Conservation (phyloP, 345 rosid genomes). For the Bretschneidera sinensis region DNA sequence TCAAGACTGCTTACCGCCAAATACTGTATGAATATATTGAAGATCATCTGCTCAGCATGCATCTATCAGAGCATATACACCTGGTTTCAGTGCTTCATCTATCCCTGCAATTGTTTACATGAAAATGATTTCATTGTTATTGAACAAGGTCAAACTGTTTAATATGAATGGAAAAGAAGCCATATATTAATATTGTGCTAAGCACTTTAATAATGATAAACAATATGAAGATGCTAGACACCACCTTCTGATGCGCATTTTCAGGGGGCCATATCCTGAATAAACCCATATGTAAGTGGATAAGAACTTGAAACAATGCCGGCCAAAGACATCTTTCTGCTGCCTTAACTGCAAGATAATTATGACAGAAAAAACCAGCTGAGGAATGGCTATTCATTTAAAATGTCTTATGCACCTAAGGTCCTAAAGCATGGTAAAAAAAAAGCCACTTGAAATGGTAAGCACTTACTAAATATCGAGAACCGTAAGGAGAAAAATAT, state of each 20-base stretch:
- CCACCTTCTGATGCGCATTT: slow-evolving; percentile 81
- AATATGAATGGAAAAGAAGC: too few relatives aligned
- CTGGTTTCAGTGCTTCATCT: slow-evolving; percentile 86
- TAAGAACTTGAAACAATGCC: slow-evolving; percentile 72
- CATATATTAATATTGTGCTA: background rate
- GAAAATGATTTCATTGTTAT: slow-evolving; percentile 6
- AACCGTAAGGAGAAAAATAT: too few relatives aligned
- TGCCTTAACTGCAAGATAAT: slow-evolving; percentile 62
- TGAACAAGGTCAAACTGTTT: too few relatives aligned
- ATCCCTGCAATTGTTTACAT: slow-evolving; percentile 54
- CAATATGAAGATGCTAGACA: background rate
- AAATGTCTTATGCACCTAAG: background rate
- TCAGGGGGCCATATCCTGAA: slow-evolving; percentile 70
- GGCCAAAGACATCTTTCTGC: slow-evolving; percentile 67
- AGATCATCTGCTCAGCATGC: slow-evolving; percentile 71
- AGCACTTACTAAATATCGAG: too few relatives aligned
- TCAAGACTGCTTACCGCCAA: slow-evolving; percentile 58
- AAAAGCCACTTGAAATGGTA: background rate
- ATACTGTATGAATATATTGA: slow-evolving; percentile 77
- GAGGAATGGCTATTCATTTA: slow-evolving; percentile 4
- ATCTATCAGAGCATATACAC: slow-evolving; percentile 84
- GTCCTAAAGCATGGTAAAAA: background rate
- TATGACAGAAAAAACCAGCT: slow-evolving; percentile 12
- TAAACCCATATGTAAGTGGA: slow-evolving; percentile 68
- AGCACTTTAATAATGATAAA: background rate